Evolutionary conservation across 176 grass and related monocot species (phyloP).

Genomic region (Ananas comosus): DNA sequence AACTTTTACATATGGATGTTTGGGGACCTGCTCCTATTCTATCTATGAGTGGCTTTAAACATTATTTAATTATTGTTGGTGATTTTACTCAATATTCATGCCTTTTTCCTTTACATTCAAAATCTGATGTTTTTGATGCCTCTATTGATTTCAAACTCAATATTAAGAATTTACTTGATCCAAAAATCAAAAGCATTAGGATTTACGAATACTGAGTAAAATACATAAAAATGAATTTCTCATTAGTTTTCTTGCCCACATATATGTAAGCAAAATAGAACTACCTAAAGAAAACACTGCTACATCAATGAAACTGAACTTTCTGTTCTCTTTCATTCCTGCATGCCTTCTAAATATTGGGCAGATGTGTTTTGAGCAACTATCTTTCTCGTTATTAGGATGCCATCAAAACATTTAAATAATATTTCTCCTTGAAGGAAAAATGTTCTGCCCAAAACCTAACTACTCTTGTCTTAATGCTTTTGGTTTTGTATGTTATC

Average conservation of each 20-base stretch:
- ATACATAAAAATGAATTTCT: neutral
- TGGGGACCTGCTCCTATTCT: neutral
- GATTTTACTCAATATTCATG: neutral
- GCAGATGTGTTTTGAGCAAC: neutral
- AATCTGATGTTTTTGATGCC: neutral
- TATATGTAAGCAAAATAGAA: neutral
- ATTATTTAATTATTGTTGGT: neutral
- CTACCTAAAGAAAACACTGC: neutral
- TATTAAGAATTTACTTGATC: neutral
- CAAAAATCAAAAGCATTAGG: neutral
- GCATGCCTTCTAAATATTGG: neutral
- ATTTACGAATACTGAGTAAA: neutral
- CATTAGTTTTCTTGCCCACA: neutral
- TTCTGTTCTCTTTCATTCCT: neutral
- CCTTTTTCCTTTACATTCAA: neutral
- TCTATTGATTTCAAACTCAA: neutral
- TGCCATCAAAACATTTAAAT: neutral
- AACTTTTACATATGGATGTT: neutral
- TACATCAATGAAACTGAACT: neutral
- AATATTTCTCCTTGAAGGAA: neutral
- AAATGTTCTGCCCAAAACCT: neutral
- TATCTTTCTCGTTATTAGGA: neutral
- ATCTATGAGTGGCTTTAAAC: neutral
- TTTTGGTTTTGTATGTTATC: neutral
- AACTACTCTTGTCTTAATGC: neutral